Conservation (phyloP, 129 eudicot genomes). For the Lactuca sativa region DNA sequence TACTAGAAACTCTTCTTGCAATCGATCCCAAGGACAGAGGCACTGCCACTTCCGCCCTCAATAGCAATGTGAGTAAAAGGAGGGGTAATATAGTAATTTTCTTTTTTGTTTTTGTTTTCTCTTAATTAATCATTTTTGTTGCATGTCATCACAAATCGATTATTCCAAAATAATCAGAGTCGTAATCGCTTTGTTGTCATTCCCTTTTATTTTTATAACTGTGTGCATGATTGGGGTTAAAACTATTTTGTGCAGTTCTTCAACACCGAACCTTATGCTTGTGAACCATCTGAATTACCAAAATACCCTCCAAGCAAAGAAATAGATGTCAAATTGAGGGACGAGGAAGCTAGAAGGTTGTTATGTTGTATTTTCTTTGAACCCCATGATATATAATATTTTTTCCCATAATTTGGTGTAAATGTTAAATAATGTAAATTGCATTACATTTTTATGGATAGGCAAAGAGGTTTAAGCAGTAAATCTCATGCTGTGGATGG, state of each 20-base stretch:
- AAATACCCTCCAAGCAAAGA: constrained; percentile 94
- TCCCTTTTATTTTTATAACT: too few relatives aligned
- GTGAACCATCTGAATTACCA: constrained; percentile 81
- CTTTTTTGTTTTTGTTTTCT: too few relatives aligned
- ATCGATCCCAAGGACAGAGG: constrained; percentile 80
- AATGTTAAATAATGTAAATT: constrained; percentile 8
- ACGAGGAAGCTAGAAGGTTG: constrained; percentile 86
- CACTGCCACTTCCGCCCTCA: constrained; percentile 66
- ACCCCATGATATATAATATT: constrained; percentile 15
- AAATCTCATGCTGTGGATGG: constrained; percentile 59
- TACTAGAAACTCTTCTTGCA: constrained; percentile 66
- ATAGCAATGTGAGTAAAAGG: constrained; percentile 58
- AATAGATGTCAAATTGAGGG: constrained; percentile 74
- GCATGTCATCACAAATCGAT: too few relatives aligned
- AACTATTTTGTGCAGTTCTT: constrained; percentile 55
- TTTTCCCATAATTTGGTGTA: background rate
- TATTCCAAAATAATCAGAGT: too few relatives aligned
- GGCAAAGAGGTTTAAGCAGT: constrained; percentile 59
- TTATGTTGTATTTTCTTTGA: constrained; percentile 4
- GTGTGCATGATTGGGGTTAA: too few relatives aligned
- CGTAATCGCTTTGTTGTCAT: too few relatives aligned
- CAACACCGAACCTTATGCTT: constrained; percentile 65
- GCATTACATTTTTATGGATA: constrained; percentile 14
- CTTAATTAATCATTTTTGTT: too few relatives aligned
- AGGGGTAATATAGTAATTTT: background rate